Evolutionary conservation across 2,329 filamentous ascomycete genomes (phyloP), one percentile per base, ranked within the genome.

Genomic region (Blastomyces emzantsi): DNA sequence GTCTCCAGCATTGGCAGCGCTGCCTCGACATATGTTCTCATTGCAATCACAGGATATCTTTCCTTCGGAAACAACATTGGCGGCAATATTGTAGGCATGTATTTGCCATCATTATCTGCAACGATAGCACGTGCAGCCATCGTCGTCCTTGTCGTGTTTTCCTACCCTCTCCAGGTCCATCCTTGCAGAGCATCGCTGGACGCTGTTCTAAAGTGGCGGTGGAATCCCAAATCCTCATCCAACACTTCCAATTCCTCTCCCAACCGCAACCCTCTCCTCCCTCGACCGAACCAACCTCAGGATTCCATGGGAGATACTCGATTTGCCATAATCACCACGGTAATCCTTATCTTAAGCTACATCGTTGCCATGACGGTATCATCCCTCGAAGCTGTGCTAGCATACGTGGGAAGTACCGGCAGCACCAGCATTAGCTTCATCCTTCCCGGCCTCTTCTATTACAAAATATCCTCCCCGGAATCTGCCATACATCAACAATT

Each of bases 401-500:
- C 94, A 0, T 99, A 97, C 69, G 94, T 99, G 13, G 94, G 94
- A 47, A 92, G 89, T 70, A 99, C 94, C 0, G 94, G 94, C 62
- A 93, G 89, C 61, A 99, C 94, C 0, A 91, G 90, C 66, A 99
- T 99, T 70, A 96, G 90, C 66, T 99, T 99, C 74, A 97, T 99
- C 68, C 82, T 99, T 0, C 94, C 94, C 0, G 94, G 94, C 0
- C 78, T 99, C 3, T 99, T 99, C 76, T 99, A 97, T 77, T 99
- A 97, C 79, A 97, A 97, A 77, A 97, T 99, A 65, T 95, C 91
- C 15, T 87, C 90, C 30, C 94, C 94, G 0, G 89, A 96, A 63
- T 93, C 90, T 55, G 83, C 87, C 36, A 86, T 93, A 66, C 92
- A 97, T 70, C 93, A 96, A 73, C 85, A 89, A 17, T 80, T 97